Evolutionary conservation across 208 protist species (phyloP).

Genomic region (Leishmania amazonensis): DNA sequence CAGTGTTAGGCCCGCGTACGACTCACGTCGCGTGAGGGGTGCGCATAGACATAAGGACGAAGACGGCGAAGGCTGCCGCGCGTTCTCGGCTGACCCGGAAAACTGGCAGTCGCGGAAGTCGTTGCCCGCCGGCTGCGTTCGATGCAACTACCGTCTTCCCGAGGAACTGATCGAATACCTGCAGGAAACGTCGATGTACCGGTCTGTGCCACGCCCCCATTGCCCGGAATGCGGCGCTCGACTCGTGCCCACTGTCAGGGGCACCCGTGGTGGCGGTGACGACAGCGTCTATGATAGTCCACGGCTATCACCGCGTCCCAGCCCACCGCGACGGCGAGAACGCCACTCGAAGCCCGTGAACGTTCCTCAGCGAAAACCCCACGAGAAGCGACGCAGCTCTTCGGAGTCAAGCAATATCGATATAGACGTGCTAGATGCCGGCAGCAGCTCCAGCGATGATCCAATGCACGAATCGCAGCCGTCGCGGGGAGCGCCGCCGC

Average conservation of each 20-base stretch:
- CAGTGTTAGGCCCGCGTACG: too few relatives aligned
- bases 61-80: not conserved
- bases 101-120: not conserved
- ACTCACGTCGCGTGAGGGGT: not conserved
- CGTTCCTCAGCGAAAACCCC: not conserved
- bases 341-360: not conserved
- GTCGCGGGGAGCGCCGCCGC: not conserved
- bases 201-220: conserved; percentile 14
- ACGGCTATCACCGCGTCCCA: not conserved
- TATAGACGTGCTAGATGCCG: not conserved
- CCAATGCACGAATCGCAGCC: not conserved
- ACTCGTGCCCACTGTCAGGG: not conserved
- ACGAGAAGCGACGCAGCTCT: not conserved
- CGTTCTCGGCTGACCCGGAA: not conserved
- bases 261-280: not conserved
- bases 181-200: conserved; percentile 14
- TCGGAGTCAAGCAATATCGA: not conserved
- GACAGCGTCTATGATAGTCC: not conserved
- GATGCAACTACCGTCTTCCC: conserved; percentile 18
- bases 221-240: conserved; percentile 23
- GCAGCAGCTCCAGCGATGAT: not conserved
- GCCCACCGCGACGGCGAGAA: not conserved
- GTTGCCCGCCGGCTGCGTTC: conserved; percentile 5
- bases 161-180: conserved; percentile 21
- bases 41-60: not conserved